These are phyloP conservation scores for Morella rubra DNA, from an alignment of 306 rosid genomes.

Conservation along the genomic window DNA sequence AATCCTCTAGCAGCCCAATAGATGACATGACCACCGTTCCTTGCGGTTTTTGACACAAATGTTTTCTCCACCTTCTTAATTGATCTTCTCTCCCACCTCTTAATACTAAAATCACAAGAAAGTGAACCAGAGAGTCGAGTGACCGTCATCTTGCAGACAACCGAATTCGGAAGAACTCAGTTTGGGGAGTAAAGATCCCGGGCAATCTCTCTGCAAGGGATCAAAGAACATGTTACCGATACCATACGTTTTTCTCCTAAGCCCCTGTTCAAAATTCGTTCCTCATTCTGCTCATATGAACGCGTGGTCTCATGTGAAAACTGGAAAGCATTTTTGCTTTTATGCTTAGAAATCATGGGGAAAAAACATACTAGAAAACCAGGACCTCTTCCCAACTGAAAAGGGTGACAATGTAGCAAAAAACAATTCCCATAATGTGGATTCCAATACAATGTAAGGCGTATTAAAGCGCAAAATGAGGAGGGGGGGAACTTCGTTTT, in stretches of 20 bases:
- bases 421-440: not conserved
- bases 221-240: not conserved
- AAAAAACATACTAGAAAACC: not conserved
- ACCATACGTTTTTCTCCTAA: not conserved
- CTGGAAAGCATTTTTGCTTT: not conserved
- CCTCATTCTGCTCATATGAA: not conserved
- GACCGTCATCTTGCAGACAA: not conserved
- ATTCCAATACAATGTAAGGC: not conserved
- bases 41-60: not conserved
- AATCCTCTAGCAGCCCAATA: not conserved
- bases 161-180: not conserved
- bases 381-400: not conserved
- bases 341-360: not conserved
- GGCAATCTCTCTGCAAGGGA: constrained; percentile 7
- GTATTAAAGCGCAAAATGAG: not conserved
- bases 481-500: too few relatives aligned
- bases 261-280: not conserved
- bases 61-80: not conserved
- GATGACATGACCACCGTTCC: not conserved
- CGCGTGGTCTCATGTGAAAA: not conserved
- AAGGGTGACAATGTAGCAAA: not conserved
- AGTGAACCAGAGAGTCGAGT: constrained; percentile 7
- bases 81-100: not conserved
- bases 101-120: not conserved
- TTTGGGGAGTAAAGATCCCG: not conserved